Base-by-base conservation (phyloP, 2,329 filamentous ascomycete species). In the Cladosporium sp. region DNA sequence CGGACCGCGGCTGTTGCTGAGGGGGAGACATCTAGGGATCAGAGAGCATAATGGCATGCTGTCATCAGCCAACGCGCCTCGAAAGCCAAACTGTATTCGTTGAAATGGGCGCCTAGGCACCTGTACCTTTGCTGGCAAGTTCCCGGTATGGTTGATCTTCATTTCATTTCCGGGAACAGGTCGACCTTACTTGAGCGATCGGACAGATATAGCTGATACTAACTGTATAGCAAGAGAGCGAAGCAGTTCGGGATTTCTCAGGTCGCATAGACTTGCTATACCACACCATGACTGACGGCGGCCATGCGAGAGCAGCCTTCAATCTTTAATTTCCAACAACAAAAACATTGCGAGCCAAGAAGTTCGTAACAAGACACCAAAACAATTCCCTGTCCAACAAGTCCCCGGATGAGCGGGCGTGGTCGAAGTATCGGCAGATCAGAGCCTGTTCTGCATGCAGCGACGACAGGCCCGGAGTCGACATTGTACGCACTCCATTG, bases 391-490 rank as follows among this genome's bases (percentile, higher is more conserved):
- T 46, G 39, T 1, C 39, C 39, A 46, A 21, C 8, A 46, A 46
- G 5, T n/a, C 39, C 13, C 39, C 39, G 10, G n/a, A 21, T 13
- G 39, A 46, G 39, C 36, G 36, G 18, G n/a, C 36, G 6, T 43
- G 36, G 36, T 21, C 39, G 39, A n/a, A 11, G n/a, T 11, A 8
- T 2, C 13, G n/a, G 6, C 23, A n/a, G 26, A 25, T 60, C 43
- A 60, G 21, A 82, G 71, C 23, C 81, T 78, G 65, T 86, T 82
- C 51, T 68, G 78, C 32, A 78, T 72, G 65, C 84, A 86, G 4
- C 78, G 72, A 21, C 78, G 74, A 63, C 84, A 86, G 25, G 77
- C 81, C 70, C 76, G 72, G 2, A 83, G 71, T 4, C 72, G 72
- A 65, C 84, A 87, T 58, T 79, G 75, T 0, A 48, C 57, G 66